Evolutionary conservation across 2,329 filamentous ascomycete species (phyloP), one percentile per base, ranked within the genome.

Genomic region (Colletotrichum gloeosporioides): DNA sequence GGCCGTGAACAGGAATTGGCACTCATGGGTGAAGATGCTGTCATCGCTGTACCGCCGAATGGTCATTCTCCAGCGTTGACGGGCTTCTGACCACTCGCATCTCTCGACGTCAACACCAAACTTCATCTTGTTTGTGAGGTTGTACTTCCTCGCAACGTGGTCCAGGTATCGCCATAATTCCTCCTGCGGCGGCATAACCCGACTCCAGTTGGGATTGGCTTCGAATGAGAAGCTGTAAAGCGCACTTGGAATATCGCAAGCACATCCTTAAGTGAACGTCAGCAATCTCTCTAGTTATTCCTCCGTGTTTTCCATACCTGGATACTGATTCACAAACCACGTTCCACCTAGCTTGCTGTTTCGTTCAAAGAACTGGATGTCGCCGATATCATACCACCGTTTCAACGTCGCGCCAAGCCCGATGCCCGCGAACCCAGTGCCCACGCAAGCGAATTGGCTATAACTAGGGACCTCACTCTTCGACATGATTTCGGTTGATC

Each of bases 301-400:
- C 3, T 6, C 3, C 13, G 16, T 16, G 27, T 13, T 8, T 32
- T 8, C 6, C 68, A 81, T 83, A 81, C 89, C 89, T 12, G 90
- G 92, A 81, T 94, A 94, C 36, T 87, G 85, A 80, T 93, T 94
- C 61, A 88, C 88, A 82, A 88, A 88, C 92, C 92, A 94, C 2
- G 92, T 93, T 9, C 92, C 92, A 36, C 92, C 92, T 59, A 93
- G 86, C 4, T 88, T 88, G 6, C 86, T 83, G 76, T 91, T 86
- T 15, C 89, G 86, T 29, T 94, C 92, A 75, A 93, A 93, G 80
- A 94, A 87, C 32, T 86, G 85, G 78, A 93, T 88, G 76, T 93
- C 90, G 77, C 89, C 88, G 70, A 91, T 91, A 34, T 87, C 88
- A 57, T 93, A 87, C 81, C 88, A 88, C 22, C 90, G 84, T 79